Evolutionary conservation across 2,329 filamentous ascomycete genomes (phyloP).

Genomic region (Xylariaceae sp.): DNA sequence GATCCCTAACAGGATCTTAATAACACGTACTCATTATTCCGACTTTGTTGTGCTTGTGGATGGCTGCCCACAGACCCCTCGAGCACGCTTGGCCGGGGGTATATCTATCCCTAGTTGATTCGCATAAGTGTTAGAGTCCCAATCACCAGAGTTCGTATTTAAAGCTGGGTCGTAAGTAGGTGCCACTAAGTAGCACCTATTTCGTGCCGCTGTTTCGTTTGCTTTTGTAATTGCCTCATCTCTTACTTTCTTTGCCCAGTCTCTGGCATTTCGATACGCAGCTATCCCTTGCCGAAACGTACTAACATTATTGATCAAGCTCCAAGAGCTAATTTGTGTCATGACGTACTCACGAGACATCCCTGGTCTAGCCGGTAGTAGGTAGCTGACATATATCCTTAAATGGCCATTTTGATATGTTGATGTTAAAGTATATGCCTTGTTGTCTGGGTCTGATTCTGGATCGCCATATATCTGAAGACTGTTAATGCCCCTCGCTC

Average conservation of each 20-base stretch:
- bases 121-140: too few relatives aligned
- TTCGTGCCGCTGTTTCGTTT: constrained; percentile 1
- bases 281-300: neutral
- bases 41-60: too few relatives aligned
- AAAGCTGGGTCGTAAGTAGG: too few relatives aligned
- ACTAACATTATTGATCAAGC: neutral
- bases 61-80: too few relatives aligned
- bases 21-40: too few relatives aligned
- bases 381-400: constrained; percentile 7
- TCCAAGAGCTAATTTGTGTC: constrained; percentile 4
- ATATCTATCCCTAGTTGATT: constrained; percentile 2
- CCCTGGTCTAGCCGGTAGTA: neutral
- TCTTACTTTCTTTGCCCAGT: constrained; percentile 15
- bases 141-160: too few relatives aligned
- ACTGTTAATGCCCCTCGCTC: too few relatives aligned
- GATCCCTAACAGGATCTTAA: too few relatives aligned
- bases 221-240: constrained; percentile 12
- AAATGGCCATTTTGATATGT: constrained; percentile 4
- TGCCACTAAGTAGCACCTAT: neutral
- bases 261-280: constrained; percentile 20
- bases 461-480: too few relatives aligned
- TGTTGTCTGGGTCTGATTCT: too few relatives aligned
- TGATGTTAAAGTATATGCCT: too few relatives aligned
- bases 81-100: neutral
- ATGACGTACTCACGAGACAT: neutral